Evolutionary conservation across 164 flowering plant genomes (phyloP), one percentile per base, ranked within the genome.

Genomic region (Malania oleifera): DNA sequence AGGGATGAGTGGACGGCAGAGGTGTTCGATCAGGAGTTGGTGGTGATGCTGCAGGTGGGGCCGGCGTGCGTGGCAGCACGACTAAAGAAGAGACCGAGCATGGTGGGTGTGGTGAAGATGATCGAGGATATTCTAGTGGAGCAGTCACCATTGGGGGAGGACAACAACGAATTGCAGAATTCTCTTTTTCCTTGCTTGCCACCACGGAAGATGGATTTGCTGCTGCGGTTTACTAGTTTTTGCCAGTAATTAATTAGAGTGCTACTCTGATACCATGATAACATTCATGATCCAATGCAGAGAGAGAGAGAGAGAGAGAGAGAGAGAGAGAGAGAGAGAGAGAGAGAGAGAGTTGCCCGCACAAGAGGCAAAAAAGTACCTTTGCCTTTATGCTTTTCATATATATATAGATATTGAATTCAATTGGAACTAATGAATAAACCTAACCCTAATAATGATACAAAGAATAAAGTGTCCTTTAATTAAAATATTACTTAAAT

Each of bases 1-100:
- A 81, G 84, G 69, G 96, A 85, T 29, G 99, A 95, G 76, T 93
- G 99, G 99, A 88, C 91, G 0, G 86, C 93, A 0, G 97, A 88
- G 69, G 89, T 95, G 56, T 95, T 95, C 48, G 99, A 95, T 61
- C 80, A 79, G 20, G 99, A 95, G 59, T 80, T 95, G 55, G 91
- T 89, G 59, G 61, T 91, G 17, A 86, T 87, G 95, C 85, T 95
- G 8, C 95, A 91, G 51, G 85, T 91, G 23, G 99, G 80, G 13
- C 43, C 91, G 70, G 86, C 91, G 3, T 91, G 99, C 60, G 91
- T 80, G 43, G 83, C 63, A 37, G 61, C 74, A 12, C 83, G 70
- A 70, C 81, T 96, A 0, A 97, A 95, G 48, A 83, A 82, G 77
- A 76, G 99, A 83, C 99, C 96, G 1, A 61, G 77, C 17, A 91